These are phyloP conservation scores for Amborella trichopoda DNA, from an alignment of 164 flowering plant species.

Conservation along the genomic window DNA sequence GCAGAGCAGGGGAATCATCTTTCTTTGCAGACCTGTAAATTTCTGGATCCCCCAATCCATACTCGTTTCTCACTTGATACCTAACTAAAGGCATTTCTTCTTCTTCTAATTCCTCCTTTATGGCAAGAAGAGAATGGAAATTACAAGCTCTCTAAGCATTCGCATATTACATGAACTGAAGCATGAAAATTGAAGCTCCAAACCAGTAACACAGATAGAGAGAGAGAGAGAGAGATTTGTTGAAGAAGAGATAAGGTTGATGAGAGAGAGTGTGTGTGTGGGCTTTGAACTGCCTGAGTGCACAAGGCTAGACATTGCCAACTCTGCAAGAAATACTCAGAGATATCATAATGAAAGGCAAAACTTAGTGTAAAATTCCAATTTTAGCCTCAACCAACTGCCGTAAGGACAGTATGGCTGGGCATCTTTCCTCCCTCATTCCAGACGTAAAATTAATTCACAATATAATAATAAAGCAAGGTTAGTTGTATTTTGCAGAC, in stretches of 20 bases:
- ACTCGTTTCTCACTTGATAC: conserved; percentile 60
- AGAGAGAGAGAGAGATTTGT: background rate
- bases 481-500: no score
- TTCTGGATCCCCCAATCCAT: conserved; percentile 51
- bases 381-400: no score
- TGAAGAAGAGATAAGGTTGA: background rate
- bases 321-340: conserved; percentile 12
- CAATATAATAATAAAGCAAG: no score
- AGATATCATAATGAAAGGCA: no score
- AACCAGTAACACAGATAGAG: no score
- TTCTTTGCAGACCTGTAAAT: conserved; percentile 31
- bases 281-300: conserved; percentile 37
- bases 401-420: no score
- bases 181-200: no score
- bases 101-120: background rate
- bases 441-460: no score
- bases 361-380: no score
- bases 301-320: conserved; percentile 13
- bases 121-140: background rate
- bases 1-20: conserved; percentile 78
- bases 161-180: no score
- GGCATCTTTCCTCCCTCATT: no score
- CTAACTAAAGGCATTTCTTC: conserved; percentile 64
- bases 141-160: no score
- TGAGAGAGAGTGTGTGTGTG: conserved; percentile 18